Base-by-base conservation (phyloP, 495 filamentous ascomycete genomes). In the Aspergillus campestris region DNA sequence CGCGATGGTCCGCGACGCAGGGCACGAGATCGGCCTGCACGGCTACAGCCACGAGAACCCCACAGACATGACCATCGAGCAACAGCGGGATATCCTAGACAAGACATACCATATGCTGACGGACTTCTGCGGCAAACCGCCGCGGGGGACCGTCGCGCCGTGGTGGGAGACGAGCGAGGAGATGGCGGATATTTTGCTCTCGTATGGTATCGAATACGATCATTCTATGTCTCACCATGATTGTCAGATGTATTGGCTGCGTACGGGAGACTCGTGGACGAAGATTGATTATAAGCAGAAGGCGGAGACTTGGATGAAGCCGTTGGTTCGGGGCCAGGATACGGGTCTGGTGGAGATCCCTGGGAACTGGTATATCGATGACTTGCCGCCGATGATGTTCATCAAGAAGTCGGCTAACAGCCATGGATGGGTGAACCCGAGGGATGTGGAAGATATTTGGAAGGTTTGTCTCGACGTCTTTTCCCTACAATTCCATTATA, bases 21-120 rank as follows among this genome's bases (percentile, higher is more conserved):
- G 86, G 1, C 86, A 88, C 56, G 86, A 89, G 57, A 88, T 90
- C 51, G 86, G 86, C 6, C 76, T 86, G 0, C 82, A 84, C 46
- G 82, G 82, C 1, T 84, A 91, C 60, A 78, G 73, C 4, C 86
- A 89, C 56, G 86, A 91, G 61, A 89, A 88, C 45, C 83, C 84
- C 0, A 66, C 70, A 7, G 73, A 77, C 39, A 86, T 91, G 83
- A 82, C 68, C 9, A 62, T 81, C 31, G 81, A 86, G 55, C 86
- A 89, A 58, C 85, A 89, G 56, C 75, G 74, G 3, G 82, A 80
- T 33, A 79, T 89, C 36, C 71, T 91, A 11, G 83, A 87, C 50
- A 86, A 87, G 63, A 87, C 83, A 1, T 88, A 81, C 61, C 71
- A 72, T 28, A 70, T 87, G 56, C 69, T 90, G 14, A 84, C 77